Conservation (phyloP, 768 basidiomycete species). For the Macrocybe gigantea region DNA sequence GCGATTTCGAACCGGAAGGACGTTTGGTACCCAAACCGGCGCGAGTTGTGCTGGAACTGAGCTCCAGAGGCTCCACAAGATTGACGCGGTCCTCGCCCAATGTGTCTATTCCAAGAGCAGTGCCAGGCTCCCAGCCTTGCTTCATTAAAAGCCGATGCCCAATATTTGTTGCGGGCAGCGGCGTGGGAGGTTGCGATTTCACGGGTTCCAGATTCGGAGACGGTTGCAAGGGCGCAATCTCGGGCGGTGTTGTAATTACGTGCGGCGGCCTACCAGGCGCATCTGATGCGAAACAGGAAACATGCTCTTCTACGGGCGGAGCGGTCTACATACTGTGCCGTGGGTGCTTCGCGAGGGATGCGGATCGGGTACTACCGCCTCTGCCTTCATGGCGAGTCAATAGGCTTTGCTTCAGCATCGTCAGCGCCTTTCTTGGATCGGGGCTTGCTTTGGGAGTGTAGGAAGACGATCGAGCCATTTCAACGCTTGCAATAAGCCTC, state of each 20-base stretch:
- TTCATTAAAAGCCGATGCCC: conserved; percentile 65
- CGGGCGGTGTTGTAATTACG: conserved; percentile 6
- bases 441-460: conserved; percentile 21
- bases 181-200: conserved; percentile 37
- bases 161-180: conserved; percentile 53
- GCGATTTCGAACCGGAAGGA: conserved; percentile 13
- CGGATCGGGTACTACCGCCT: conserved; percentile 12
- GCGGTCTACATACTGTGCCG: conserved; percentile 51
- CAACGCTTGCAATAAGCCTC: conserved; percentile 19
- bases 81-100: conserved; percentile 29
- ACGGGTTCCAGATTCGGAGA: conserved; percentile 10
- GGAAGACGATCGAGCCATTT: conserved; percentile 12
- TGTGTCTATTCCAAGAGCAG: conserved; percentile 35
- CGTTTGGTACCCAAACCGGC: conserved; percentile 50
- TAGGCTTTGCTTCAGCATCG: conserved; percentile 57
- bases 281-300: conserved; percentile 45
- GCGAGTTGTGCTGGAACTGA: conserved; percentile 34
- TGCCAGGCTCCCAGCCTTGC: conserved; percentile 75
- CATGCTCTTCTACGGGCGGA: conserved; percentile 63
- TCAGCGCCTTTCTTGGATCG: conserved; percentile 62
- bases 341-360: conserved; percentile 10
- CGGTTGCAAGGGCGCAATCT: no score
- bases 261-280: conserved; percentile 38
- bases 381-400: conserved; percentile 40
- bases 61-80: conserved; percentile 53